phyloP scores from a whole-genome alignment of 2,329 filamentous ascomycete genomes.

The Monosporascus sp. region DNA sequence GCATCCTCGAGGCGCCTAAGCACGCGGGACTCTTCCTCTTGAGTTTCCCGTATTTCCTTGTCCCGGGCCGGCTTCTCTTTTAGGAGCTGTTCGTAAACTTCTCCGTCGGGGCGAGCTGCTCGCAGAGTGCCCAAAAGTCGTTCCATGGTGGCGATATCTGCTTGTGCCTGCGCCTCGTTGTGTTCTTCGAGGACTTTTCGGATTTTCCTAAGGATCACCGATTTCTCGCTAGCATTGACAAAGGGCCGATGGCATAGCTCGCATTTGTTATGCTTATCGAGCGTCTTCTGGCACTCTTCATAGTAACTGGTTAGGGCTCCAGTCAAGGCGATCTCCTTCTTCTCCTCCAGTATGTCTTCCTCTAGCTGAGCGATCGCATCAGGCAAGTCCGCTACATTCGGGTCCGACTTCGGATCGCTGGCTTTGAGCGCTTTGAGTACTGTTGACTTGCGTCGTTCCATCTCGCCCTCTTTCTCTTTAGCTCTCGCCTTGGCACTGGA shows the following conservation, averaged over 20 bases:
- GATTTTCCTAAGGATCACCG: constrained; percentile 62
- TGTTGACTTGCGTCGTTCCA: constrained; percentile 53
- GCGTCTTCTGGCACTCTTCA: constrained; percentile 57
- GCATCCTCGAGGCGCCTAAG: constrained; percentile 59
- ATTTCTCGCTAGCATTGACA: constrained; percentile 53
- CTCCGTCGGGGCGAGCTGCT: constrained; percentile 61
- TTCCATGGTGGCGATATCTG: constrained; percentile 48
- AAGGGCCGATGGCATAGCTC: constrained; percentile 71
- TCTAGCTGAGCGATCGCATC: constrained; percentile 45
- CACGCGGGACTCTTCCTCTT: constrained; percentile 55
- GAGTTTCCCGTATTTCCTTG: constrained; percentile 55
- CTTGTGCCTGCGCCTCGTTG: constrained; percentile 56
- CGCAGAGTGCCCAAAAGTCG: constrained; percentile 53
- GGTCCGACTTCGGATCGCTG: constrained; percentile 34
- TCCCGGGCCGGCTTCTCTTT: constrained; percentile 66
- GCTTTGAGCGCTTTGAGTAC: constrained; percentile 44
- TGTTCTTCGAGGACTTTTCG: constrained; percentile 57
- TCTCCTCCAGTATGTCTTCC: constrained; percentile 53
- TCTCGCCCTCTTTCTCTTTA: constrained; percentile 58
- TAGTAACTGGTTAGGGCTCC: constrained; percentile 69
- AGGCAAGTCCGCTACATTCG: constrained; percentile 48
- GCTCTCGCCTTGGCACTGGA: constrained; percentile 59
- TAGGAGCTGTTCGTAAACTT: constrained; percentile 66
- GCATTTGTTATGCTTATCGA: constrained; percentile 67
- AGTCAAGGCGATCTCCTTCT: constrained; percentile 64